A percentile compares a stretch with the other conserved stretches of the same genome.
Conservation (phyloP, 2,329 filamentous ascomycete species). For the Aspergillus quadricinctus region DNA sequence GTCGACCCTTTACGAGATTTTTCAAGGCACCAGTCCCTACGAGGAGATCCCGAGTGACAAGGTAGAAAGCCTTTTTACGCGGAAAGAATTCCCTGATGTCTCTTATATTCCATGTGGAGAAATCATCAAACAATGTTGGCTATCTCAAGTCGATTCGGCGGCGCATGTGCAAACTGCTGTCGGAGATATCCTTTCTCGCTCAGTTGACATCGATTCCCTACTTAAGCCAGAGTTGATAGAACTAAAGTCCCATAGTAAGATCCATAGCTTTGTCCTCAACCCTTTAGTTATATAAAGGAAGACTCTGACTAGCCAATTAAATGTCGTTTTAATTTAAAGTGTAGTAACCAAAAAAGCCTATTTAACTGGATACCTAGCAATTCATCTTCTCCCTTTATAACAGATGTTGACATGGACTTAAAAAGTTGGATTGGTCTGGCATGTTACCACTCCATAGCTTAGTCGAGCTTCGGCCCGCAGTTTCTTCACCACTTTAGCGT, state of each 20-base stretch:
- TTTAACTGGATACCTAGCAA: not conserved
- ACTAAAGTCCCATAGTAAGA: too few relatives aligned
- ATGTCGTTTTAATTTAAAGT: too few relatives aligned
- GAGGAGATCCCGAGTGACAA: conserved; percentile 17
- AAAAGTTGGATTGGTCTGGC: not conserved
- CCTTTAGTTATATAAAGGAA: too few relatives aligned
- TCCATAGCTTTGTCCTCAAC: too few relatives aligned
- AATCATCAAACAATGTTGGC: conserved; percentile 19
- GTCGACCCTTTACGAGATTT: conserved; percentile 19
- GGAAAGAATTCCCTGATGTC: conserved; percentile 15
- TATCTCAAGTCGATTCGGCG: conserved; percentile 7
- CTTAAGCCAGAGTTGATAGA: too few relatives aligned
- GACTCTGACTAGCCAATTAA: too few relatives aligned
- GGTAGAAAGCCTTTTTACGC: conserved; percentile 10
- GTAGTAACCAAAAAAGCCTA: too few relatives aligned
- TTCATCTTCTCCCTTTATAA: not conserved
- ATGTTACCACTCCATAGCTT: not conserved
- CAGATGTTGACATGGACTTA: not conserved
- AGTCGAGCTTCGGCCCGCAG: conserved; percentile 11
- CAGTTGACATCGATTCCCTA: too few relatives aligned
- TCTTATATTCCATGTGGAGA: conserved; percentile 14
- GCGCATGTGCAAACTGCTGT: too few relatives aligned
- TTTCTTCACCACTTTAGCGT: conserved; percentile 10
- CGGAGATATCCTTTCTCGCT: not conserved
- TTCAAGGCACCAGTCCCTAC: conserved; percentile 13